Evolutionary conservation across 345 rosid genomes (phyloP).

Genomic region (Eucalyptus curtisii): DNA sequence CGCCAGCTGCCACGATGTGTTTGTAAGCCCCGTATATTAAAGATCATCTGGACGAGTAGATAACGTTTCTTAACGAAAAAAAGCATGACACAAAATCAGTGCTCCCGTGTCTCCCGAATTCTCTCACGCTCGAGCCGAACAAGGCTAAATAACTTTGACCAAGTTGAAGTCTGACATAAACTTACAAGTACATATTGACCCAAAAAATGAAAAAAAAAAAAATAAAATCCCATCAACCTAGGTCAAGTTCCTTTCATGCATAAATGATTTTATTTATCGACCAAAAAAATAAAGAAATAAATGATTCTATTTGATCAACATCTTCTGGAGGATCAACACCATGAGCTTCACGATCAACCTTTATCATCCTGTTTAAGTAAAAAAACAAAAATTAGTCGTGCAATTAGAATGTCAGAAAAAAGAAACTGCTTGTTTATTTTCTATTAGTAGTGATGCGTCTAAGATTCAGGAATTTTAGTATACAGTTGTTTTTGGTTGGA

Average conservation of each 20-base stretch:
- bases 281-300: slow-evolving; percentile 1
- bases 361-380: slow-evolving; percentile 45
- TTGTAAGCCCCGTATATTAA: background rate
- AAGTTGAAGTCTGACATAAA: background rate
- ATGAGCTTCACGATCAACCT: slow-evolving; percentile 82
- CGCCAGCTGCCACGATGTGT: background rate
- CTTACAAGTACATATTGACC: background rate
- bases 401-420: background rate
- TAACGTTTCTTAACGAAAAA: background rate
- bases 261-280: no score
- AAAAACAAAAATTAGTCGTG: no score
- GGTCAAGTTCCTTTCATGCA: slow-evolving; percentile 50
- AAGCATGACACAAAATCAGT: background rate
- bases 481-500: background rate
- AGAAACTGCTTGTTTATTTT: background rate
- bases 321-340: slow-evolving; percentile 82
- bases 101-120: background rate
- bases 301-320: slow-evolving; percentile 63
- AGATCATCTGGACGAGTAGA: rapidly evolving
- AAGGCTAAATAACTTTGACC: background rate
- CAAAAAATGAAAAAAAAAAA: background rate
- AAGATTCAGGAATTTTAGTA: background rate
- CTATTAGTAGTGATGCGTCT: no score
- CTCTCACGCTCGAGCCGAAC: background rate
- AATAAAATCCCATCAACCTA: background rate